Base-by-base conservation (phyloP, 2,329 filamentous ascomycete genomes). In the Colletotrichum tropicale region DNA sequence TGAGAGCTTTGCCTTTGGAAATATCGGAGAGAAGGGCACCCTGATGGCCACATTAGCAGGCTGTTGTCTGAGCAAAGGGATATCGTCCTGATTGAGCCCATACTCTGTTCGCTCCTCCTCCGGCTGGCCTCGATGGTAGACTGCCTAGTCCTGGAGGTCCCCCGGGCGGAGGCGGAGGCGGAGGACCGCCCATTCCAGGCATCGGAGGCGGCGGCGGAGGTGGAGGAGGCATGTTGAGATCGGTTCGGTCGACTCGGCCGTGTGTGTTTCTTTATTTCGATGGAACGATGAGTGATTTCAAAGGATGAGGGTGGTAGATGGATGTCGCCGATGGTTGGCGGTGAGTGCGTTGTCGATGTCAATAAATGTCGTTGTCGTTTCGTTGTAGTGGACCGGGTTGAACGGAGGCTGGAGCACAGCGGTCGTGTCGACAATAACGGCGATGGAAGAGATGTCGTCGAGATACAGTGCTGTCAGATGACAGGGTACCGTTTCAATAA, bases 1-100 rank as follows among this genome's bases (percentile, higher is more conserved):
- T 98, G 75, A 98, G 89, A 76, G 88, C 87, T 79, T 87, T 89
- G 78, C 96, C 97, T 84, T 98, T 98, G 79, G 89, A 88, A 80
- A 99, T 99, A 84, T 98, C 96, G 81, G 92, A 90, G 60, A 98
- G 91, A 43, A 99, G 89, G 70, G 96, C 96, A 80, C 94, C 94
- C 96, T 98, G 80, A 60, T 28, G 75, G 61, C 75, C 48, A 24
- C 28, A 69, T 78, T 81, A 78, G 75, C 32, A 24, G 6, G 18
- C 28, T 34, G 15, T 13, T 61, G 65, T 10, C 18, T 28, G 15
- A 21, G 15, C 21, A 32, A 24, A 7, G 12, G 30, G 12, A 32
- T 16, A n/a, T 10, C 6, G 43, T 6, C n/a, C 8, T 26, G 43
- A 15, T 24, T 74, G 21, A 8, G 9, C 4, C 72, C 92, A 81